These are phyloP conservation scores for Rhytidhysteron rufulum DNA, from an alignment of 2,329 filamentous ascomycete genomes.

Conservation along the genomic window DNA sequence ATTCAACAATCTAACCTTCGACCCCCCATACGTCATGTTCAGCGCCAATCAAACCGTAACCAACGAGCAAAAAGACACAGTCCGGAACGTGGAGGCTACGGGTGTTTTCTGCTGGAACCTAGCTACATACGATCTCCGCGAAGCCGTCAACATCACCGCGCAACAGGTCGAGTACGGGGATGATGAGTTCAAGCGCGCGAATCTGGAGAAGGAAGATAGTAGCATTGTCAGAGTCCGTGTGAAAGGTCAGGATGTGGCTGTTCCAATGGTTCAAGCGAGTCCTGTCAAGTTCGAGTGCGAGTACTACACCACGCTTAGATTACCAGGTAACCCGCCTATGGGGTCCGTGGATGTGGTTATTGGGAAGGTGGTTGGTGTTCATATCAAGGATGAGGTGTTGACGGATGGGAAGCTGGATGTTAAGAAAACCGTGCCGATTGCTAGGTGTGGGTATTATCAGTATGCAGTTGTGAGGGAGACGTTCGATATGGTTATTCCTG, in stretches of 20 bases:
- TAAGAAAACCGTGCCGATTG: constrained; percentile 56
- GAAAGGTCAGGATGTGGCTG: constrained; percentile 9
- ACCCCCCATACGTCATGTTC: constrained; percentile 63
- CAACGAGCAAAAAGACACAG: constrained; percentile 52
- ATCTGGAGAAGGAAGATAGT: constrained; percentile 47
- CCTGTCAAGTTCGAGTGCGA: constrained; percentile 59
- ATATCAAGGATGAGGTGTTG: constrained; percentile 54
- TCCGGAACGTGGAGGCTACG: constrained; percentile 53
- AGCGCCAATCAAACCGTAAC: constrained; percentile 52
- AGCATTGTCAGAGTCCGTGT: constrained; percentile 28
- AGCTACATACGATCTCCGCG: constrained; percentile 53
- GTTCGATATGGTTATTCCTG: constrained; percentile 57
- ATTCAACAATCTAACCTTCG: constrained; percentile 62
- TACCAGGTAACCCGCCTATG: constrained; percentile 57
- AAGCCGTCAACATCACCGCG: constrained; percentile 54
- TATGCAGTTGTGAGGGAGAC: constrained; percentile 54
- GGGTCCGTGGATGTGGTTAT: constrained; percentile 57
- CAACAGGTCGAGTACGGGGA: constrained; percentile 47
- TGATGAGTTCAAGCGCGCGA: constrained; percentile 53
- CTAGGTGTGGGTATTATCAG: constrained; percentile 58
- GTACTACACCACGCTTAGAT: constrained; percentile 50
- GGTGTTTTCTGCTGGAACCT: constrained; percentile 59
- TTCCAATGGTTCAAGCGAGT: constrained; percentile 52
- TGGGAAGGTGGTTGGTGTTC: constrained; percentile 54
- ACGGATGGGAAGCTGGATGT: constrained; percentile 56